Percentiles rank a stretch among this genome's conserved stretches.
Evolutionary conservation across 495 filamentous ascomycete genomes (phyloP).

Genomic region (Monascus purpureus): DNA sequence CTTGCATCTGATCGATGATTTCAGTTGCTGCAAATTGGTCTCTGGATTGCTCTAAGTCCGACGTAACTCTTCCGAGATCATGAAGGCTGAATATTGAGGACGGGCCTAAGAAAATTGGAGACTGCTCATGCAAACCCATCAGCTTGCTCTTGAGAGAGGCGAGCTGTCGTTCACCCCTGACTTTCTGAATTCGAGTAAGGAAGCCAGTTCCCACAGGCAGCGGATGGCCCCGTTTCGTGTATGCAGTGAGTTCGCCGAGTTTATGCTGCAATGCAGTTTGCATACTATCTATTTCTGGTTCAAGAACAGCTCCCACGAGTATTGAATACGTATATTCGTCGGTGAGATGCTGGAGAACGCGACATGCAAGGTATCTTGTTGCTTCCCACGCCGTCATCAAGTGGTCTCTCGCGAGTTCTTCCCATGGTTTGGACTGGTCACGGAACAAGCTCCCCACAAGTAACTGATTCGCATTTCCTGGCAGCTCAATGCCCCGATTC

Average conservation of each 20-base stretch:
- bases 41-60: constrained; percentile 1
- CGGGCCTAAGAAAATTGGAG: background rate
- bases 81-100: background rate
- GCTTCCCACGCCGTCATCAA: constrained; percentile 8
- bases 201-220: constrained; percentile 28
- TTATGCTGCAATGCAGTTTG: constrained; percentile 12
- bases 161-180: constrained; percentile 9
- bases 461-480: constrained; percentile 31
- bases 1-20: constrained; percentile 20
- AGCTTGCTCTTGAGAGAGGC: constrained; percentile 2
- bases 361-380: constrained; percentile 12
- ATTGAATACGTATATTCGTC: constrained; percentile 16
- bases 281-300: constrained; percentile 13
- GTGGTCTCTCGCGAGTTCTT: constrained; percentile 13
- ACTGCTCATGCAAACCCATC: background rate
- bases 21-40: constrained; percentile 10
- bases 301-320: constrained; percentile 14
- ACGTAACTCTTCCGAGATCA: constrained; percentile 1
- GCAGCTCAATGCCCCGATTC: constrained; percentile 26
- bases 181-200: constrained; percentile 15
- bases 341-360: constrained; percentile 13
- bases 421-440: constrained; percentile 28
- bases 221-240: constrained; percentile 26
- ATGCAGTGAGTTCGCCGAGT: constrained; percentile 5
- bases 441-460: constrained; percentile 29